These are phyloP conservation scores for Candida ponderosae DNA, from an alignment of 805 yeast genomes.

Conservation along the genomic window DNA sequence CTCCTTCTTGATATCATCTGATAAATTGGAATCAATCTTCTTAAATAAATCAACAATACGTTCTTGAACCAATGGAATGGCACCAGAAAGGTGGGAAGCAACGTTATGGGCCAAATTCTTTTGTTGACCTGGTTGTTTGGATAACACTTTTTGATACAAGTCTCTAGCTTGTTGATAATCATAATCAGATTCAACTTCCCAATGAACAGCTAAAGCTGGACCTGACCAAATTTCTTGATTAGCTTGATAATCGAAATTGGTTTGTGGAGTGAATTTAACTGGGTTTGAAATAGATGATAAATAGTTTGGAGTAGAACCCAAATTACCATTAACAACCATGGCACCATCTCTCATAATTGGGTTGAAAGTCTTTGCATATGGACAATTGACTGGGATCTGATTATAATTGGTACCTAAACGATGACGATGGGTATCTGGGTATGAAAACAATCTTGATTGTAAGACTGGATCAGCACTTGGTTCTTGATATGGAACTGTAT, in stretches of 20 bases:
- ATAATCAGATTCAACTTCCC: constrained; percentile 60
- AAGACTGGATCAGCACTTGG: constrained; percentile 80
- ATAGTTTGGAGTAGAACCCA: constrained; percentile 74
- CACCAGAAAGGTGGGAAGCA: constrained; percentile 63
- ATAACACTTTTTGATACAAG: constrained; percentile 67
- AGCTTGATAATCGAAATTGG: constrained; percentile 33
- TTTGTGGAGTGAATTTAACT: constrained; percentile 18
- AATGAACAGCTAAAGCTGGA: constrained; percentile 78
- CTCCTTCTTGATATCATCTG: constrained; percentile 59
- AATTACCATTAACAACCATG: constrained; percentile 61
- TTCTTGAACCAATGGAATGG: constrained; percentile 72
- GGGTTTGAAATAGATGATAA: constrained; percentile 39
- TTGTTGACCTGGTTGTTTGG: constrained; percentile 76
- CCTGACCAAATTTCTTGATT: constrained; percentile 80
- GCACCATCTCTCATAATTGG: constrained; percentile 84
- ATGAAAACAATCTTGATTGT: constrained; percentile 74
- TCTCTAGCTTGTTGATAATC: constrained; percentile 75
- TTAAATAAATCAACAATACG: constrained; percentile 69
- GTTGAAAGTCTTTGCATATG: constrained; percentile 48
- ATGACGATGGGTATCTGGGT: constrained; percentile 82
- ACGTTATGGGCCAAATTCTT: constrained; percentile 76
- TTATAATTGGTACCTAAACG: constrained; percentile 67
- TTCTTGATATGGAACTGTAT: constrained; percentile 78
- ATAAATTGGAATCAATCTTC: constrained; percentile 65
- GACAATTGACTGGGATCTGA: constrained; percentile 88